phyloP scores from a whole-genome alignment of 805 yeast species.

The Metschnikowia anglica region DNA sequence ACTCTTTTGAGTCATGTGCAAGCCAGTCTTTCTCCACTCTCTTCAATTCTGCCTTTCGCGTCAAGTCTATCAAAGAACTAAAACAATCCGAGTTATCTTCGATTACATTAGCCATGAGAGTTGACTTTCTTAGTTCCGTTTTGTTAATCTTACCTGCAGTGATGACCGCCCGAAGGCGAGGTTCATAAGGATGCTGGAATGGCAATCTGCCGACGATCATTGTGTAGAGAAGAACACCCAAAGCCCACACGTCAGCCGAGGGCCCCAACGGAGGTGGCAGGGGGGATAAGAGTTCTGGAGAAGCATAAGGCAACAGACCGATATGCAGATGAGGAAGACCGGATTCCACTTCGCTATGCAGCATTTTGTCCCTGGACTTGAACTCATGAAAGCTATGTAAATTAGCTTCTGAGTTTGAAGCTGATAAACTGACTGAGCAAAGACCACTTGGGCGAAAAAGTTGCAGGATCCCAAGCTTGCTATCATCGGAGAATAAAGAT shows the following conservation, averaged over 20 bases:
- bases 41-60: conserved; percentile 13
- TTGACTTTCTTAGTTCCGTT: conserved; percentile 43
- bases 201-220: conserved; percentile 75
- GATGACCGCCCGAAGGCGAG: conserved; percentile 71
- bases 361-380: conserved; percentile 13
- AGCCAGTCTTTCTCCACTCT: conserved; percentile 20
- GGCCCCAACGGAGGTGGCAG: conserved; percentile 63
- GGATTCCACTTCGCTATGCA: conserved; percentile 30
- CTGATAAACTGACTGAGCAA: conserved; percentile 18
- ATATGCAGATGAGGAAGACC: conserved; percentile 64
- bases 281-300: conserved; percentile 77
- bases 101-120: conserved; percentile 33
- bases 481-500: conserved; percentile 30
- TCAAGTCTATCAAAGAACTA: conserved; percentile 18
- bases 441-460: conserved; percentile 32
- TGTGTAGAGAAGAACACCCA: conserved; percentile 76
- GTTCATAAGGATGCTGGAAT: conserved; percentile 81
- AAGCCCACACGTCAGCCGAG: conserved; percentile 85
- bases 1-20: conserved; percentile 23
- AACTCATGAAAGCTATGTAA: conserved; percentile 18
- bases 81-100: conserved; percentile 16
- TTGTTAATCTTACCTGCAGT: conserved; percentile 60
- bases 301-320: conserved; percentile 90
- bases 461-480: conserved; percentile 33
- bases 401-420: conserved; percentile 11